Base-by-base conservation (phyloP, 192 early-diverging fungal species). In the Coemansia biformis region DNA sequence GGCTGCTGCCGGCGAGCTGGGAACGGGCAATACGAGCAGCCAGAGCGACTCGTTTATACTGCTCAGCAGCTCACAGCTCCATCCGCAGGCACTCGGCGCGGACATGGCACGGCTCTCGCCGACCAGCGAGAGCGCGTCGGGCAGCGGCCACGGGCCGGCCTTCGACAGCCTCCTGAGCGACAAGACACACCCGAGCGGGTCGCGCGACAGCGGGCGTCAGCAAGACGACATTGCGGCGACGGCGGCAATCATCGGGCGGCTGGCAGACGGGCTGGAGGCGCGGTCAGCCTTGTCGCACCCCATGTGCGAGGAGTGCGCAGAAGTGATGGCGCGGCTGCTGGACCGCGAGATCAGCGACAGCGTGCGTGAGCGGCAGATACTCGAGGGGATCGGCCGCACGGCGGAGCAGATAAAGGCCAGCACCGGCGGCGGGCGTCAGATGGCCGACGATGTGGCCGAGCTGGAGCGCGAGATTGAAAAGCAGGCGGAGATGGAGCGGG, bases 251-350 rank as follows among this genome's bases (percentile, higher is more conserved):
- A 69, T 69, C 18, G 84, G 78, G 18, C 77, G 81, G 22, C 51
- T 96, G 33, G 90, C 89, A 70, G 87, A 91, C 38, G 47, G 83
- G 48, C 80, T 93, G 49, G 86, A 86, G 0, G 74, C 79, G n/a
- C 78, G 79, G 29, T 84, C 89, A 2, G 79, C 79, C 38, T 67
- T 89, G 12, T 79, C 79, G 38, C 89, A 93, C 43, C 90, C 90
- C 11, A 79, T 95, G 60, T 98, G 95, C 59, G 81, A 88, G 49
- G 91, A 91, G 39, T 98, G 95, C 52, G 86, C 90, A 0, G 89
- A 92, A 41, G 83, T 83, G 51, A 54, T 94, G 43, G 34, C 82
- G 38, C 76, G 85, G 9, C 67, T 75, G 22, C 53, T 97, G 31
- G 84, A 87, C 34, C 81, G 79, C 45, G 78, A 85, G 39, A 53